A percentile compares a stretch with the other conserved stretches of the same genome.
phyloP scores from a whole-genome alignment of 768 basidiomycete genomes.

The Cystofilobasidium bisporidii region DNA sequence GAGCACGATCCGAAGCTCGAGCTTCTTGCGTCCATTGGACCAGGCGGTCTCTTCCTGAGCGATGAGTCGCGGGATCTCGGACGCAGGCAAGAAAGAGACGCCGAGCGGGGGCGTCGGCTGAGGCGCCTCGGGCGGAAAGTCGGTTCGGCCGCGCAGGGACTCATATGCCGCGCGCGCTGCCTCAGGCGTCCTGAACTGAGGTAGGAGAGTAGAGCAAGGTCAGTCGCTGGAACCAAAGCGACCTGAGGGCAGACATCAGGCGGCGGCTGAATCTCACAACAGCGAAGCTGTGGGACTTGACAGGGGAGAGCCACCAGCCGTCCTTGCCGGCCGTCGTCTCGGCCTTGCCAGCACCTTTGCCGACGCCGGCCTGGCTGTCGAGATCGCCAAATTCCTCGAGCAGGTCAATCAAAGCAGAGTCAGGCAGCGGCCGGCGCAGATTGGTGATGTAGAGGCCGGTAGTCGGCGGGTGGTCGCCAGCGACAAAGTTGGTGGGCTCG shows the following conservation, averaged over 20 bases:
- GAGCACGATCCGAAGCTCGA: constrained; percentile 33
- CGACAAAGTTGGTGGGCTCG: constrained; percentile 15
- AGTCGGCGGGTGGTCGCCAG: constrained; percentile 34
- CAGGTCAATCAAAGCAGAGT: constrained; percentile 32
- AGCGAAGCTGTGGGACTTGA: constrained; percentile 22
- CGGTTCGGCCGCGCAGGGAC: constrained; percentile 6
- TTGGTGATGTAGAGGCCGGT: constrained; percentile 37
- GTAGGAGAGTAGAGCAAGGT: no score
- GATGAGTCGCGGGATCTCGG: constrained; percentile 33
- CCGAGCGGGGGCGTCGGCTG: constrained; percentile 22
- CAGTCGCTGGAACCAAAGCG: no score
- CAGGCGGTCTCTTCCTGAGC: constrained; percentile 37
- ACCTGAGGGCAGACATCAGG: background rate
- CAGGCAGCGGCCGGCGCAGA: constrained; percentile 37
- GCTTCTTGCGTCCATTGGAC: constrained; percentile 37
- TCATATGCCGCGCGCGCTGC: constrained; percentile 17
- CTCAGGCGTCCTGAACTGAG: background rate
- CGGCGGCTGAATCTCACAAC: background rate
- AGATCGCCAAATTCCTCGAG: constrained; percentile 27
- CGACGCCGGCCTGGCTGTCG: constrained; percentile 20
- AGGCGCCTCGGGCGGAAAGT: constrained; percentile 12
- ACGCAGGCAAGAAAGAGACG: constrained; percentile 37
- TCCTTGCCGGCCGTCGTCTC: background rate
- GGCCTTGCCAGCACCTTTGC: background rate
- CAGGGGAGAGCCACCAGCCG: constrained; percentile 23